Percentiles rank a stretch among this genome's conserved stretches.
Conservation (phyloP, 306 rosid genomes). For the Malus sieversii region DNA sequence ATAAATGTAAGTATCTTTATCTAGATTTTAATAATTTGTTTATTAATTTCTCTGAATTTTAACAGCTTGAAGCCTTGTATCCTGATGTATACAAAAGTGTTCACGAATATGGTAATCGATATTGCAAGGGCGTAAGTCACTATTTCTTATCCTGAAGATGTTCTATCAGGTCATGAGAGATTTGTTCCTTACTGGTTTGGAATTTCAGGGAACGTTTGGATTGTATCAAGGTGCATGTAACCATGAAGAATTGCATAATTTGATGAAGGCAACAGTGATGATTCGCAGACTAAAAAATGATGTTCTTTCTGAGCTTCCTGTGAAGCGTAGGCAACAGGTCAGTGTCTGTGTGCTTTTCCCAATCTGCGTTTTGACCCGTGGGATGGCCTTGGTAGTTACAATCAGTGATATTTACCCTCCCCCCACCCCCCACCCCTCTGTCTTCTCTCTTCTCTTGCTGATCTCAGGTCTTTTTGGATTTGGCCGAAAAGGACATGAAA, state of each 20-base stretch:
- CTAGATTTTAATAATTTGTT: conserved; percentile 9
- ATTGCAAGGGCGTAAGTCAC: conserved; percentile 95
- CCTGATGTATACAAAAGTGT: conserved; percentile 81
- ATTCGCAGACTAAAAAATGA: conserved; percentile 93
- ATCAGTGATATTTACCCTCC: neutral
- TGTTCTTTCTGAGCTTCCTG: conserved; percentile 86
- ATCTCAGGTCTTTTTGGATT: conserved; percentile 73
- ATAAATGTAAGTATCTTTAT: conserved; percentile 7
- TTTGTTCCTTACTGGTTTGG: conserved; percentile 5
- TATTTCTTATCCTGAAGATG: conserved; percentile 11
- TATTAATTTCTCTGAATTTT: conserved; percentile 24
- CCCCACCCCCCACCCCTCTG: neutral
- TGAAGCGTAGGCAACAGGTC: conserved; percentile 94
- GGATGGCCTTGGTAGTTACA: conserved; percentile 1
- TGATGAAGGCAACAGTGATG: conserved; percentile 90
- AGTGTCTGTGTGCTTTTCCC: neutral
- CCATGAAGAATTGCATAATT: conserved; percentile 90
- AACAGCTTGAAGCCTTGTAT: conserved; percentile 89
- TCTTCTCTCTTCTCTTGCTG: neutral
- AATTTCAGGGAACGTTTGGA: conserved; percentile 72
- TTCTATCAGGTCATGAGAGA: conserved; percentile 5
- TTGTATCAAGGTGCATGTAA: conserved; percentile 96
- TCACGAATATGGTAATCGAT: conserved; percentile 85
- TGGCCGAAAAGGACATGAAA: conserved; percentile 88
- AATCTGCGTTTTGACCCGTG: neutral